These are phyloP conservation scores for Fusarium clavum DNA, from an alignment of 2,329 filamentous ascomycete species.

Conservation along the genomic window DNA sequence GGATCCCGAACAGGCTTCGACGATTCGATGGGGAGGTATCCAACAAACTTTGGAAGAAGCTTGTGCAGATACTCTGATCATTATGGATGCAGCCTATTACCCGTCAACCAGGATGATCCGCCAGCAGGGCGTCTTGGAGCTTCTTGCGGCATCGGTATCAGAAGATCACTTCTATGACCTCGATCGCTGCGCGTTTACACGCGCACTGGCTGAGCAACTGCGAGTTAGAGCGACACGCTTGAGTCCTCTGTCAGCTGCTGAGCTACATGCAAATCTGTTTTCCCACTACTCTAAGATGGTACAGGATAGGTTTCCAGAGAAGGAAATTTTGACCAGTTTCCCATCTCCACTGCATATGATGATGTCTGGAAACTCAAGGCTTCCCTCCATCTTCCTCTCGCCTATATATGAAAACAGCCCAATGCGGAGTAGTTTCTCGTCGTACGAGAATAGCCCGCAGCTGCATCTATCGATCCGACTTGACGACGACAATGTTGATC, in stretches of 20 bases:
- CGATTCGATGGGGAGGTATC: slow-evolving; percentile 67
- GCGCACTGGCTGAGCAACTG: slow-evolving; percentile 62
- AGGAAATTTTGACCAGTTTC: slow-evolving; percentile 60
- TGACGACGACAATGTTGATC: slow-evolving; percentile 62
- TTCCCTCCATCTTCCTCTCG: slow-evolving; percentile 67
- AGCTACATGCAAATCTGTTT: slow-evolving; percentile 66
- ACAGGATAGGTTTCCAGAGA: slow-evolving; percentile 61
- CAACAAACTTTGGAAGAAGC: slow-evolving; percentile 68
- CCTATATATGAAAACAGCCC: slow-evolving; percentile 60
- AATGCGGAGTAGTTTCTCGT: slow-evolving; percentile 53
- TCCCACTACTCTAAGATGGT: slow-evolving; percentile 64
- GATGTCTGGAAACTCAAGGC: slow-evolving; percentile 63
- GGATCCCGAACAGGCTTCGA: slow-evolving; percentile 57
- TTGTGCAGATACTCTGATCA: slow-evolving; percentile 65
- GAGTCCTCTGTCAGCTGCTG: slow-evolving; percentile 62
- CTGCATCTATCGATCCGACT: slow-evolving; percentile 64
- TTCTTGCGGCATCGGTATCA: slow-evolving; percentile 66
- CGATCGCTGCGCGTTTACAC: slow-evolving; percentile 65
- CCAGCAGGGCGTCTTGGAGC: slow-evolving; percentile 65
- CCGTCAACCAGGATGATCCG: slow-evolving; percentile 65
- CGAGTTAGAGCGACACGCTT: slow-evolving; percentile 59
- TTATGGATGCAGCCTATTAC: slow-evolving; percentile 70
- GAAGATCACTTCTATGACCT: slow-evolving; percentile 62
- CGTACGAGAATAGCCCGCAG: slow-evolving; percentile 59
- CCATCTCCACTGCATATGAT: slow-evolving; percentile 68